Conservation (phyloP, 2,329 filamentous ascomycete species). For the Sclerotinia subarctica region DNA sequence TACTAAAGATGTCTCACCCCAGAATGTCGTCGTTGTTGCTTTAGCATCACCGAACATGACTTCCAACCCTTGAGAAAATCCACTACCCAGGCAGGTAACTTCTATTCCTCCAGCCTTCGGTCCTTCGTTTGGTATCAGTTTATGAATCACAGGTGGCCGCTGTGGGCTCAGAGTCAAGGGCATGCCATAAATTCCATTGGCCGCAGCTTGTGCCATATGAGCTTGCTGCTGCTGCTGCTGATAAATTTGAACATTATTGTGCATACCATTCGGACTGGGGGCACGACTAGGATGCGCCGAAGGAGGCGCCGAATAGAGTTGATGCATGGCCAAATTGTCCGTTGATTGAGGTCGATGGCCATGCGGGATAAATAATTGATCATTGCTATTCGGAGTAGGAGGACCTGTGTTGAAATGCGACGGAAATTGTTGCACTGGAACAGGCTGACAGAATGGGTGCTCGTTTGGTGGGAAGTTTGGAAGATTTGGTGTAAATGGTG, state of each 20-base stretch:
- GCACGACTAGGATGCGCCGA: slow-evolving; percentile 74
- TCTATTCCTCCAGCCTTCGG: slow-evolving; percentile 82
- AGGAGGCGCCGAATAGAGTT: slow-evolving; percentile 67
- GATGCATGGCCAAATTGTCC: slow-evolving; percentile 61
- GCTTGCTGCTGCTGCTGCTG: slow-evolving; percentile 41
- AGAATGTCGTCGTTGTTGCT: slow-evolving; percentile 61
- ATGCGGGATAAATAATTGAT: slow-evolving; percentile 56
- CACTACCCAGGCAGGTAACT: slow-evolving; percentile 77
- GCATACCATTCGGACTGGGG: slow-evolving; percentile 63
- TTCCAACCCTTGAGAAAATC: slow-evolving; percentile 75
- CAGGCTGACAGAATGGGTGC: slow-evolving; percentile 31
- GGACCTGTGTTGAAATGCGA: slow-evolving; percentile 56
- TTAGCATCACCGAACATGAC: slow-evolving; percentile 77
- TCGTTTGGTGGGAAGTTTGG: slow-evolving; percentile 44
- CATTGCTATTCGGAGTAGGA: slow-evolving; percentile 63
- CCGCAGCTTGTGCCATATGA: slow-evolving; percentile 49
- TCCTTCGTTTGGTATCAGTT: slow-evolving; percentile 79
- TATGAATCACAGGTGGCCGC: slow-evolving; percentile 68
- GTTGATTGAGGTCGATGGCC: slow-evolving; percentile 59
- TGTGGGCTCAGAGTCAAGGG: slow-evolving; percentile 50
- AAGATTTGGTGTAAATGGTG: slow-evolving; percentile 52
- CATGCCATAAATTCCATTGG: slow-evolving; percentile 50
- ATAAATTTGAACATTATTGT: slow-evolving; percentile 46
- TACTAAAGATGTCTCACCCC: slow-evolving; percentile 60
- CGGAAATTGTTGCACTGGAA: slow-evolving; percentile 33